Evolutionary conservation across 495 filamentous ascomycete species (phyloP).

Genomic region (Talaromyces liani): DNA sequence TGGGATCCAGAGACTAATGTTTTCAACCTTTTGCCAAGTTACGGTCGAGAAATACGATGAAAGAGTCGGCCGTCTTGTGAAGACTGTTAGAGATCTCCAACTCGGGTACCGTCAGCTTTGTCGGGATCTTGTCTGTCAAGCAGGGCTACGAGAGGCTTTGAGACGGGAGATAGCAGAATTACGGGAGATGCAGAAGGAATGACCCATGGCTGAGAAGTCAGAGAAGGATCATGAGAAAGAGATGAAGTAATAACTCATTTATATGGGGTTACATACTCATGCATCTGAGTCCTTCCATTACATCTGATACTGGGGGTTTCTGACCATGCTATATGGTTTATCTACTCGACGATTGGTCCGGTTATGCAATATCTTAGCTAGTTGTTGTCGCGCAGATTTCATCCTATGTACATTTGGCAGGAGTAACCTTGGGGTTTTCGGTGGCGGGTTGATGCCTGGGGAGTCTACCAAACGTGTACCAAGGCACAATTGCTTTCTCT

Average conservation of each 20-base stretch:
- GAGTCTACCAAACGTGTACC: too few relatives aligned
- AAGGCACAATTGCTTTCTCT: too few relatives aligned
- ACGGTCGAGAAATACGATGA: too few relatives aligned
- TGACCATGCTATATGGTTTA: background rate
- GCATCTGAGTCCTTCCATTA: background rate
- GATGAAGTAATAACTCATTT: background rate
- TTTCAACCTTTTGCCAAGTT: background rate
- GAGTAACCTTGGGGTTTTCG: too few relatives aligned
- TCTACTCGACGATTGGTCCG: background rate
- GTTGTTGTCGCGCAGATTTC: background rate
- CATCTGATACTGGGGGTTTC: background rate
- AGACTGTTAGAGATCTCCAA: too few relatives aligned
- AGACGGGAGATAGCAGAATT: background rate
- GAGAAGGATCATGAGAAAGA: background rate
- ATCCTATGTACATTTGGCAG: too few relatives aligned
- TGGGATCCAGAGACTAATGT: background rate
- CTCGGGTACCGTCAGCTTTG: too few relatives aligned
- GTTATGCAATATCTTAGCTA: background rate
- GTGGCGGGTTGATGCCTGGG: too few relatives aligned
- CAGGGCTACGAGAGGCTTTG: background rate
- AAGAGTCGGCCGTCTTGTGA: too few relatives aligned
- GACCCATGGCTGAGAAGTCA: background rate
- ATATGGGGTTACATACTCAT: background rate
- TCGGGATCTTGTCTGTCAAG: background rate
- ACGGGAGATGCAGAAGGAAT: background rate